A percentile compares a stretch with the other conserved stretches of the same genome.
Evolutionary conservation across 768 basidiomycete genomes (phyloP).

Genomic region (Lactifluus pinguis): DNA sequence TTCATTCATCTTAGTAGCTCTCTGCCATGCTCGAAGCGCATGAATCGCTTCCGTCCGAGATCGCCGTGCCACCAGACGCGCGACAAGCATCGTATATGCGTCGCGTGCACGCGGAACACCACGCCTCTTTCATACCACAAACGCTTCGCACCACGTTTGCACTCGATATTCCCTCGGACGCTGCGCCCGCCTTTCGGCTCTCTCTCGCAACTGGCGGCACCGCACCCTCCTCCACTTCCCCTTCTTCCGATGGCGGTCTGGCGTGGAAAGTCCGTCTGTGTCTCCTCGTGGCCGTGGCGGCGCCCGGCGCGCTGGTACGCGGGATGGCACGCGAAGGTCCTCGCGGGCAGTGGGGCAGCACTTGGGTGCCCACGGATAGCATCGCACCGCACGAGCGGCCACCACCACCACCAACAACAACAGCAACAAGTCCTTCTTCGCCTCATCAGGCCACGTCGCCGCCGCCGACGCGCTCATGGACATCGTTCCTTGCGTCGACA

Average conservation of each 20-base stretch:
- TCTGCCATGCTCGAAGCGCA: slow-evolving; percentile 86
- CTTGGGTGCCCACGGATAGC: slow-evolving; percentile 49
- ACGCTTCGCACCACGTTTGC: slow-evolving; percentile 75
- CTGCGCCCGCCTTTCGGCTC: slow-evolving; percentile 77
- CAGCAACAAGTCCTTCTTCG: too few species aligned
- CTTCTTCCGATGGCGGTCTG: slow-evolving; percentile 50
- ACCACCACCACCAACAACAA: slow-evolving; percentile 4
- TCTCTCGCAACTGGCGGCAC: slow-evolving; percentile 26
- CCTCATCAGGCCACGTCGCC: background rate
- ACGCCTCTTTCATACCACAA: slow-evolving; percentile 64
- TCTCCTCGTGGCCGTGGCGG: slow-evolving; percentile 70
- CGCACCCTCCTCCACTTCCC: too few species aligned
- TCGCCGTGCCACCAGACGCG: slow-evolving; percentile 39
- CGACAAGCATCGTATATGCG: slow-evolving; percentile 39
- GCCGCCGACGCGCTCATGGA: slow-evolving; percentile 29
- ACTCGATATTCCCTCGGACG: slow-evolving; percentile 89
- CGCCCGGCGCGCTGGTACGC: slow-evolving; percentile 40
- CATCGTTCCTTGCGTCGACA: slow-evolving; percentile 34
- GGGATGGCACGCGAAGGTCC: slow-evolving; percentile 46
- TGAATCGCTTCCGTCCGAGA: slow-evolving; percentile 64
- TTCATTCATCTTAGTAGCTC: slow-evolving; percentile 38
- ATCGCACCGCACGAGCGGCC: slow-evolving; percentile 53
- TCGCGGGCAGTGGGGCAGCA: slow-evolving; percentile 62
- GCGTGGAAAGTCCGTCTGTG: slow-evolving; percentile 86
- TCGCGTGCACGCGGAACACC: slow-evolving; percentile 79